Conservation (phyloP, 169 alveolate species). For the Eimeria tenella region DNA sequence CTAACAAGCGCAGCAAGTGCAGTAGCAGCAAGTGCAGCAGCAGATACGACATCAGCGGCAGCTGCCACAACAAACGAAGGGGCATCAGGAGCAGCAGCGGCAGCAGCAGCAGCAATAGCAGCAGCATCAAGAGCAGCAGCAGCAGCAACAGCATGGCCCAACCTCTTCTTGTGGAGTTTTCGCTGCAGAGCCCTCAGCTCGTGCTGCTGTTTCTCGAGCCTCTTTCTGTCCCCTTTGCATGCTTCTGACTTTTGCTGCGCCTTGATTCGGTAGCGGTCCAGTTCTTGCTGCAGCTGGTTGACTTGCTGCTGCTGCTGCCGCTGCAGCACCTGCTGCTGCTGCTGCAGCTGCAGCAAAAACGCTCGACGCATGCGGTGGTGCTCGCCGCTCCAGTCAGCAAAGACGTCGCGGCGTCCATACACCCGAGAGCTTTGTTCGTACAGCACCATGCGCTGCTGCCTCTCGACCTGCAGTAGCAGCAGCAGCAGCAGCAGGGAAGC, state of each 20-base stretch:
- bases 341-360: slow-evolving; percentile 73
- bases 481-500: not conserved
- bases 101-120: not conserved
- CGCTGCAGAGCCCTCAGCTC: slow-evolving; percentile 35
- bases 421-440: slow-evolving; percentile 24
- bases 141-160: slow-evolving; percentile 20
- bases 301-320: slow-evolving; percentile 69
- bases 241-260: slow-evolving; percentile 10
- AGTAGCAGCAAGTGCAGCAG: not conserved
- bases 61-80: not conserved
- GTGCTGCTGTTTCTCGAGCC: slow-evolving; percentile 41
- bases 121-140: not conserved
- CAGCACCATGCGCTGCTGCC: slow-evolving; percentile 62
- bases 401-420: slow-evolving; percentile 61
- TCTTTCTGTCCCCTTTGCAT: not conserved
- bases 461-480: slow-evolving; percentile 51
- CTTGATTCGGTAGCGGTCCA: not conserved
- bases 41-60: slow-evolving; percentile 1
- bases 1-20: slow-evolving; percentile 7
- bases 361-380: slow-evolving; percentile 76
- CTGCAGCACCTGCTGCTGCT: slow-evolving; percentile 72
- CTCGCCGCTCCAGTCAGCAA: slow-evolving; percentile 69
- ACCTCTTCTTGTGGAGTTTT: slow-evolving; percentile 18
- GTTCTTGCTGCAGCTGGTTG: slow-evolving; percentile 62
- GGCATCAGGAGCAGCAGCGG: not conserved